Evolutionary conservation across 257 asterid species (phyloP), one percentile per base, ranked within the genome.

Genomic region (Fraxinus excelsior): DNA sequence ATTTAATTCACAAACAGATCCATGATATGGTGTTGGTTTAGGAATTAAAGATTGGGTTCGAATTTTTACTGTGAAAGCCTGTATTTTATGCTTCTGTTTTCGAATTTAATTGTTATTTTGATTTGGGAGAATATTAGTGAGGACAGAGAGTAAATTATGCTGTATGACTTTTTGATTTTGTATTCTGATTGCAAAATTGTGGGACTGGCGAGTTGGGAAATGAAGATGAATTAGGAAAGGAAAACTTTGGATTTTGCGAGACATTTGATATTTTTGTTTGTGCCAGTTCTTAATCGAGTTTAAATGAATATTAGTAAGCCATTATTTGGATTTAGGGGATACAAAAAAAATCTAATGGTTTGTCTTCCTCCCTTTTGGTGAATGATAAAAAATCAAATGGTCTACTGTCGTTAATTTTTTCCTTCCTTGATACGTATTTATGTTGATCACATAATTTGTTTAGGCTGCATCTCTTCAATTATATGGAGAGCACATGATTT

Each of bases 161-260:
- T 5, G 6, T 3, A 14, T 16, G 21, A 16, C 7, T n/a, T 56
- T 56, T 18, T 56, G 66, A 16, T 56, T 56, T 29, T 56, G 12
- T 56, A 5, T 56, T 56, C 25, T n/a, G 11, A 56, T n/a, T 56
- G 66, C 28, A 56, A 18, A 56, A 56, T 56, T 56, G 66, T 56
- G 58, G 58, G 66, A 49, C 60, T 49, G 21, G 21, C 12, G 60
- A 16, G 46, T 64, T 10, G 46, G 46, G 46, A 10, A 40, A 40
- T 11, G 46, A 40, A 40, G n/a, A 70, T 73, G 21, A 71, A 19
- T 35, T 49, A 38, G 69, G 86, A 38, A 60, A 66, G 56, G 73
- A 46, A 49, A 37, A 58, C 79, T 62, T n/a, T 60, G 73, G 44
- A 60, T 73, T 76, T 68, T 46, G n/a, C 70, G 71, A 38, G 25